These are phyloP conservation scores for Prunus davidiana DNA, from an alignment of 306 rosid genomes.

Conservation along the genomic window DNA sequence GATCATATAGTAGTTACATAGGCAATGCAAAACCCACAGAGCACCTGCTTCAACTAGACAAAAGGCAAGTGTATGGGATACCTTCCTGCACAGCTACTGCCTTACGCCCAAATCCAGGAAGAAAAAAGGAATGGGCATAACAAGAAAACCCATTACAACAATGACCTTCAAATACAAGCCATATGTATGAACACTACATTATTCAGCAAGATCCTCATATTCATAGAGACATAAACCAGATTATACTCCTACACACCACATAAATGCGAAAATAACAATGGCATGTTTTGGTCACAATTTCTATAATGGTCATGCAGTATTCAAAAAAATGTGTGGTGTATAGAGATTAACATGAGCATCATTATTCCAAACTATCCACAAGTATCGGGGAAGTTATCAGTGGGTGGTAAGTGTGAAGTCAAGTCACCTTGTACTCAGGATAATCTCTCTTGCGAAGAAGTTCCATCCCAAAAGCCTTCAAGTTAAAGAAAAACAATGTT, in stretches of 20 bases:
- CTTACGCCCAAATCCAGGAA: background rate
- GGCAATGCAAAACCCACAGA: background rate
- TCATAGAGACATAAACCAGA: background rate
- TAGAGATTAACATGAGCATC: too few relatives aligned
- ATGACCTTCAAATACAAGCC: background rate
- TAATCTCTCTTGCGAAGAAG: constrained; percentile 61
- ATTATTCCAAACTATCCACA: background rate
- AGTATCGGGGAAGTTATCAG: background rate
- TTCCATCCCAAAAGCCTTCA: constrained; percentile 71
- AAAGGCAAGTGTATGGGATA: background rate
- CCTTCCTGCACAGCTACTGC: background rate
- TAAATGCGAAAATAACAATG: background rate
- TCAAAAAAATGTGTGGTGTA: too few relatives aligned
- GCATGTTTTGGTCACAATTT: constrained; percentile 7
- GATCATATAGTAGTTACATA: background rate
- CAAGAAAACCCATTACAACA: background rate
- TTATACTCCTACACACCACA: background rate
- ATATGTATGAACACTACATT: background rate
- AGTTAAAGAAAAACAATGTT: constrained; percentile 7
- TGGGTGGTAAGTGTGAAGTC: constrained; percentile 6
- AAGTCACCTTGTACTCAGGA: constrained; percentile 69
- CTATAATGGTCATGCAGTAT: background rate
- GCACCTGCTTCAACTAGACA: background rate
- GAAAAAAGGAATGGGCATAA: background rate
- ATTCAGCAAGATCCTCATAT: constrained; percentile 1